Conservation (phyloP, 371 early-diverging fungal genomes). For the Mucor velutinosus region DNA sequence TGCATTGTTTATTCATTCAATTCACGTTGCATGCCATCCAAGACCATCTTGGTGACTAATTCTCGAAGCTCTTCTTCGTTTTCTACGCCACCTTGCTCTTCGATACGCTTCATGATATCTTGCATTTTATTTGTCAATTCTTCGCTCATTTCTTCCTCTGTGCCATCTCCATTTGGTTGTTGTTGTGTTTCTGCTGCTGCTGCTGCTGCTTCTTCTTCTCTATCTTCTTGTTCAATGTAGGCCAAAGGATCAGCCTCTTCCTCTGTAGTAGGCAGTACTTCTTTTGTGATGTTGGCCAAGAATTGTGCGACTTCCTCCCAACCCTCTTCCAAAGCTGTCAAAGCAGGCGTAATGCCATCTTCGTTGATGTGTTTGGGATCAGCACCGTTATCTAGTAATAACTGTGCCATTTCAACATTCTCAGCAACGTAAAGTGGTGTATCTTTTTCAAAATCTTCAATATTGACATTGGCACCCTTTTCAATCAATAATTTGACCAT, state of each 20-base stretch:
- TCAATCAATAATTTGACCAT: constrained; percentile 57
- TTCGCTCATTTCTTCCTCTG: constrained; percentile 16
- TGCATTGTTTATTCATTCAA: constrained; percentile 5
- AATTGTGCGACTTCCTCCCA: constrained; percentile 44
- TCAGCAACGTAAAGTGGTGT: constrained; percentile 88
- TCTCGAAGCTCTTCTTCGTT: constrained; percentile 48
- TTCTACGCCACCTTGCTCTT: constrained; percentile 41
- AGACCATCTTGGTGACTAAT: constrained; percentile 41
- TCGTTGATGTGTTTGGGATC: constrained; percentile 64
- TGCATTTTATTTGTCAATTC: constrained; percentile 28
- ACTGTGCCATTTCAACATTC: constrained; percentile 68
- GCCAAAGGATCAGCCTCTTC: constrained; percentile 19
- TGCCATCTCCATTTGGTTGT: background rate
- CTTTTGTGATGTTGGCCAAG: constrained; percentile 35
- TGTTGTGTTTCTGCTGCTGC: constrained; percentile 5
- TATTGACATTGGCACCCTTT: constrained; percentile 63
- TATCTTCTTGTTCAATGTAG: constrained; percentile 10
- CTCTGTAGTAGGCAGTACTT: constrained; percentile 23
- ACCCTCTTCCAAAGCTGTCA: constrained; percentile 43
- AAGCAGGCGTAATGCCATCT: constrained; percentile 59
- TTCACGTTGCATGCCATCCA: constrained; percentile 35
- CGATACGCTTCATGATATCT: constrained; percentile 33
- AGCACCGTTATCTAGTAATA: constrained; percentile 75
- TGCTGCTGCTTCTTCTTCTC: background rate
- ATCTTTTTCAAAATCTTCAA: constrained; percentile 81